These are phyloP conservation scores for Colletotrichum phormii DNA, from an alignment of 2,329 filamentous ascomycete genomes.

Conservation along the genomic window DNA sequence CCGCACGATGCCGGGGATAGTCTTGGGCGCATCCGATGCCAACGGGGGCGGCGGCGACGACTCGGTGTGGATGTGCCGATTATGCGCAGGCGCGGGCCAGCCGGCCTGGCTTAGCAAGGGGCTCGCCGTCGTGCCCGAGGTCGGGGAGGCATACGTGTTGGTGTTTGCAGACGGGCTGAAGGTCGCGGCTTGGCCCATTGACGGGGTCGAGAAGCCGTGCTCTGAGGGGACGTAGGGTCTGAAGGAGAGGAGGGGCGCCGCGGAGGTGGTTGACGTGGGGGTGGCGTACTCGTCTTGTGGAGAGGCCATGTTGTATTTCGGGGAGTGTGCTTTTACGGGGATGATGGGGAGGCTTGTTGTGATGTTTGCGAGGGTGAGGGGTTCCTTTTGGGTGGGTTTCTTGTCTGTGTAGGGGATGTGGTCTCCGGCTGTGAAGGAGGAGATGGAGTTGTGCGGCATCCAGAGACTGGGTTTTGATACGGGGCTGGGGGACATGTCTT, in stretches of 20 bases:
- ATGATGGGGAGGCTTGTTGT: slow-evolving; percentile 24
- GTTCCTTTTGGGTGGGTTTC: slow-evolving; percentile 8
- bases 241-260: slow-evolving; percentile 48
- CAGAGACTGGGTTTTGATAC: slow-evolving; percentile 27
- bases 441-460: slow-evolving; percentile 37
- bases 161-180: slow-evolving; percentile 31
- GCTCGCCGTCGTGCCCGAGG: slow-evolving; percentile 29
- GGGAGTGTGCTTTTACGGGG: slow-evolving; percentile 30
- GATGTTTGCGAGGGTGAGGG: slow-evolving; percentile 25
- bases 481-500: background rate
- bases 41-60: background rate
- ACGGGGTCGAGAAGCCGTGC: slow-evolving; percentile 41
- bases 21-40: slow-evolving; percentile 1
- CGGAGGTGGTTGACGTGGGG: slow-evolving; percentile 48
- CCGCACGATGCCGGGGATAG: slow-evolving; percentile 4
- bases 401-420: slow-evolving; percentile 13
- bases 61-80: background rate
- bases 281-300: slow-evolving; percentile 40
- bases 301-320: slow-evolving; percentile 25
- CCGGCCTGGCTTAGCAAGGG: slow-evolving; percentile 36
- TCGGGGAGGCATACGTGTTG: slow-evolving; percentile 26
- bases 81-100: slow-evolving; percentile 27
- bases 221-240: slow-evolving; percentile 45
- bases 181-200: slow-evolving; percentile 14
- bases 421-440: slow-evolving; percentile 7